Percentiles rank a stretch among this genome's conserved stretches.
These are phyloP conservation scores for Croton laevigatus DNA, from an alignment of 441 rosid species.

Conservation along the genomic window DNA sequence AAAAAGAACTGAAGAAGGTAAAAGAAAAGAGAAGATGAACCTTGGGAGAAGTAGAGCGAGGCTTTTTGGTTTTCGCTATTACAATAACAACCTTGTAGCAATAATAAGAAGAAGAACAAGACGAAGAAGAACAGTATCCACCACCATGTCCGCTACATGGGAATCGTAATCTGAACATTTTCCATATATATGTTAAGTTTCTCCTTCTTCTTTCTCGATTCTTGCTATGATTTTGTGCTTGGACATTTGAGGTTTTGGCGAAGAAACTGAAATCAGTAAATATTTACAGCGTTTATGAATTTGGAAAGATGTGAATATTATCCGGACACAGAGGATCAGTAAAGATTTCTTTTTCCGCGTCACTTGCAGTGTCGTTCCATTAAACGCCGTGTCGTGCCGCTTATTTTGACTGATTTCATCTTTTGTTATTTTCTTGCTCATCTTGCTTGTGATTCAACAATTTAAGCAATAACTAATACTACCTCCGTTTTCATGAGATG, in stretches of 20 bases:
- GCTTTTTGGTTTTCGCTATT: conserved; percentile 37
- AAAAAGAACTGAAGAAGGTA: neutral
- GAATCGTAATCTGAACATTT: neutral
- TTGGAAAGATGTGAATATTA: conserved; percentile 5
- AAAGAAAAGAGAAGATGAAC: conserved; percentile 23
- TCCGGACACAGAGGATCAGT: neutral
- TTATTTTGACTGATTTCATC: too few species aligned
- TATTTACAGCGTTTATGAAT: too few species aligned
- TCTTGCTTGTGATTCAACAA: too few species aligned
- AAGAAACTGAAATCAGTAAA: neutral
- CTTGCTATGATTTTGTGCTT: neutral
- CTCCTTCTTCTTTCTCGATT: neutral
- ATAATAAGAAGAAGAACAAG: conserved; percentile 10
- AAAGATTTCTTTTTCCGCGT: neutral
- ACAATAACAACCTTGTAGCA: conserved; percentile 20
- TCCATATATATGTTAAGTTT: neutral
- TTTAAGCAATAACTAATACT: too few species aligned
- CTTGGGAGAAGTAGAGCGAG: conserved; percentile 33
- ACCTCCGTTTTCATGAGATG: too few species aligned
- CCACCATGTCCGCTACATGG: conserved; percentile 4
- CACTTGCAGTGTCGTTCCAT: neutral
- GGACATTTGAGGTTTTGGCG: neutral
- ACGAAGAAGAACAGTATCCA: conserved; percentile 5
- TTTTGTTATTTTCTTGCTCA: too few species aligned
- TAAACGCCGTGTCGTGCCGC: neutral